These are phyloP conservation scores for Botrytis sinoallii DNA, from an alignment of 2,329 filamentous ascomycete species.

Conservation along the genomic window DNA sequence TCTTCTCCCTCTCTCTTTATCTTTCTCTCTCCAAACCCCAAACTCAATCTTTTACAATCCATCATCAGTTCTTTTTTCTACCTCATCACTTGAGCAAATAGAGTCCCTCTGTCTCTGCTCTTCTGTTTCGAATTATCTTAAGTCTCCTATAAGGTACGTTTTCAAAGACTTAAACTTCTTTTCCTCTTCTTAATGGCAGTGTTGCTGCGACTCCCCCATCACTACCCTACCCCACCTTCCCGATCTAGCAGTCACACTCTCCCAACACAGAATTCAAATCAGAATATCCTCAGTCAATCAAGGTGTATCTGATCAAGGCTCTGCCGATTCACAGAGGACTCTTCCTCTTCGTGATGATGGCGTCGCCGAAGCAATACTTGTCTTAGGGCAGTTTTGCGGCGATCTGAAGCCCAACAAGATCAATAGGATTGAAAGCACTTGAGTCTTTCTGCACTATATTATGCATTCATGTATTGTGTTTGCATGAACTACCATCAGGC, in stretches of 20 bases:
- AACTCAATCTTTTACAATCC: not conserved
- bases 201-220: not conserved
- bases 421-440: not conserved
- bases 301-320: not conserved
- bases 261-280: not conserved
- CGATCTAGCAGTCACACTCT: not conserved
- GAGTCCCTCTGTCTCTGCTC: conserved; percentile 13
- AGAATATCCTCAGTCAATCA: not conserved
- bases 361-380: not conserved
- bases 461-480: not conserved
- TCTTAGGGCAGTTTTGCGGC: not conserved
- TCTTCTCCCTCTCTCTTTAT: not conserved
- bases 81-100: conserved; percentile 5
- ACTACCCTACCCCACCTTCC: not conserved
- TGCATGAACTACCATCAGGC: not conserved
- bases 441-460: not conserved
- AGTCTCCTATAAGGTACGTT: not conserved
- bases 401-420: not conserved
- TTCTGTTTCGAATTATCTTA: not conserved
- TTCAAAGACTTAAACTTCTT: not conserved
- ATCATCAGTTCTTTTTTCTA: not conserved
- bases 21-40: not conserved
- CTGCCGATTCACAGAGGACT: not conserved
- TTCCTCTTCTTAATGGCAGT: not conserved
- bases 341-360: conserved; percentile 1